phyloP scores from a whole-genome alignment of 208 protist species.

The Trichomonas vaginalis region DNA sequence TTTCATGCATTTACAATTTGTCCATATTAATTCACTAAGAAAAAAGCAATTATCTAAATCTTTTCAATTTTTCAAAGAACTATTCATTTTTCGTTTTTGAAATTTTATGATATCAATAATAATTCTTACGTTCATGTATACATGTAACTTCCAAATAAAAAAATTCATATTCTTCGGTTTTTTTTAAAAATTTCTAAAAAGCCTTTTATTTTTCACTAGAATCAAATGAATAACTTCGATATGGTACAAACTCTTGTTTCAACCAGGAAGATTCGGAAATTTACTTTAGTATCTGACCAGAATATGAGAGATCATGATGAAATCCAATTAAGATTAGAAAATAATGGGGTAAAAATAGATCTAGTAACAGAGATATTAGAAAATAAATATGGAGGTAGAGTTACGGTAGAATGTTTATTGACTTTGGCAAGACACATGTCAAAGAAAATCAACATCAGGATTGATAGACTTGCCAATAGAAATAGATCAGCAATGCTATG shows the following conservation, averaged over 20 bases:
- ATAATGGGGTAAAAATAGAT: not conserved
- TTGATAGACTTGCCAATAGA: not conserved
- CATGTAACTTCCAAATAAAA: too few relatives aligned
- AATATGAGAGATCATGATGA: not conserved
- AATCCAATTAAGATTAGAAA: not conserved
- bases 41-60: too few relatives aligned
- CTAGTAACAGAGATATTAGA: not conserved
- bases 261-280: not conserved
- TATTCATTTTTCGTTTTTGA: too few relatives aligned
- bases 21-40: too few relatives aligned
- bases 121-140: too few relatives aligned
- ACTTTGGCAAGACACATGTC: not conserved
- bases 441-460: not conserved
- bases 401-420: not conserved
- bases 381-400: not conserved
- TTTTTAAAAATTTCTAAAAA: too few relatives aligned
- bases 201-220: too few relatives aligned
- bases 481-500: not conserved
- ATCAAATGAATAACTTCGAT: too few relatives aligned
- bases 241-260: not conserved
- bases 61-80: too few relatives aligned
- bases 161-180: too few relatives aligned
- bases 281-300: not conserved
- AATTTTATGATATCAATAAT: too few relatives aligned
- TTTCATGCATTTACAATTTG: too few relatives aligned